Evolutionary conservation across 768 basidiomycete genomes (phyloP).

Genomic region (Gymnopilus dilepis): DNA sequence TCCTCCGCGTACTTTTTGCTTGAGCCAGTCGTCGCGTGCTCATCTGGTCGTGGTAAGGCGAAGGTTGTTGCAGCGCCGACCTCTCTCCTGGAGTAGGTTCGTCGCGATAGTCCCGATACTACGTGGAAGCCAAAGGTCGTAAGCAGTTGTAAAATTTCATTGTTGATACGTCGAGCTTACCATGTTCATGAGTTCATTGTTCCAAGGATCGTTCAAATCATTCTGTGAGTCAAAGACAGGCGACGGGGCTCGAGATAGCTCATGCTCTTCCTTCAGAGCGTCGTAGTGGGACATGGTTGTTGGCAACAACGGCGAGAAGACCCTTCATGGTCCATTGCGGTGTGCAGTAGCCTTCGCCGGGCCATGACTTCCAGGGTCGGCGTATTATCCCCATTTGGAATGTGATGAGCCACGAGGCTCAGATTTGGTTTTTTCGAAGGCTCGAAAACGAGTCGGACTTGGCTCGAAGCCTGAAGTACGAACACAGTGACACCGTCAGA

Average conservation of each 20-base stretch:
- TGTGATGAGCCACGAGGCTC: background rate
- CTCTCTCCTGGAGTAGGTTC: slow-evolving; percentile 9
- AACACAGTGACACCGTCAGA: too few species aligned
- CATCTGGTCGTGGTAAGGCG: background rate
- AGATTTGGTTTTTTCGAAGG: too few species aligned
- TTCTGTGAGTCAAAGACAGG: slow-evolving; percentile 9
- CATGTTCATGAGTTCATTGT: slow-evolving; percentile 29
- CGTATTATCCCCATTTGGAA: slow-evolving; percentile 3
- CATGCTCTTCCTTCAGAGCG: slow-evolving; percentile 22
- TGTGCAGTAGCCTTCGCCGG: slow-evolving; percentile 3
- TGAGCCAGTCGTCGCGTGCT: slow-evolving; percentile 9
- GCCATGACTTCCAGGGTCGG: slow-evolving; percentile 1
- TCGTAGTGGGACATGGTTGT: slow-evolving; percentile 27
- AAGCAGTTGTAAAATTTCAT: slow-evolving; percentile 5
- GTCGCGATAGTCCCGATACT: slow-evolving; percentile 24
- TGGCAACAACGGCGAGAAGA: slow-evolving; percentile 10
- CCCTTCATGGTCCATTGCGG: slow-evolving; percentile 10
- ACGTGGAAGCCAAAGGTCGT: background rate
- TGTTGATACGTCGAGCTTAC: slow-evolving; percentile 17
- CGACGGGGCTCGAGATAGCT: slow-evolving; percentile 12
- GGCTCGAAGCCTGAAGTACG: too few species aligned
- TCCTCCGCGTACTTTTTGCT: slow-evolving; percentile 22
- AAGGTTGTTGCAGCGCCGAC: background rate
- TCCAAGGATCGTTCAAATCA: slow-evolving; percentile 24
- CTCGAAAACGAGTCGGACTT: too few species aligned